phyloP scores from a whole-genome alignment of 306 rosid genomes.

The Notholithocarpus densiflorus region DNA sequence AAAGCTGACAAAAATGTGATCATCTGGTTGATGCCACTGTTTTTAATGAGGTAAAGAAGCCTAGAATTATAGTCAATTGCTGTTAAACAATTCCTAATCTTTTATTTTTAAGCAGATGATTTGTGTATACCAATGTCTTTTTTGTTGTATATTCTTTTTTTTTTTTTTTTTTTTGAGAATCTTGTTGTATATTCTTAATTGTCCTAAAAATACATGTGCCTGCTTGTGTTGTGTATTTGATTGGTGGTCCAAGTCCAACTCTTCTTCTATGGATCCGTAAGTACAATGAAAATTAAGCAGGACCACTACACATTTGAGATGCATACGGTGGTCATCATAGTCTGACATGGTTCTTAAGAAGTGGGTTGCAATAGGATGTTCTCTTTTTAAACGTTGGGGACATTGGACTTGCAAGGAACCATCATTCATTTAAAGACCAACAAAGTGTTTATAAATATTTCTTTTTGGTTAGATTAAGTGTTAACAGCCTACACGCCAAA shows the following conservation, averaged over 20 bases:
- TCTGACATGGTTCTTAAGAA: conserved; percentile 10
- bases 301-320: background rate
- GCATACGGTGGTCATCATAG: conserved; percentile 22
- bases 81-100: background rate
- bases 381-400: background rate
- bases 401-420: no score
- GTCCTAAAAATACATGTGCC: background rate
- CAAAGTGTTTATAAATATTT: background rate
- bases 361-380: conserved; percentile 23
- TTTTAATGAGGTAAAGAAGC: background rate
- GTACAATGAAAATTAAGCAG: background rate
- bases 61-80: background rate
- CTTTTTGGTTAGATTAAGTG: background rate
- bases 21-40: background rate
- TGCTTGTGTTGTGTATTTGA: background rate
- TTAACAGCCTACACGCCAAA: background rate
- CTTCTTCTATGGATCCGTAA: conserved; percentile 6
- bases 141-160: conserved; percentile 1
- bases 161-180: no score
- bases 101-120: background rate
- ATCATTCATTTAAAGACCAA: background rate
- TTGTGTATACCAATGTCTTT: background rate
- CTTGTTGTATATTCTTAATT: background rate
- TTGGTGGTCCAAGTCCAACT: background rate
- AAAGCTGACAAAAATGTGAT: background rate